A percentile compares a stretch with the other conserved stretches of the same genome.
Conservation (phyloP, 352 stramenopile species). For the Phytophthora brassicae region DNA sequence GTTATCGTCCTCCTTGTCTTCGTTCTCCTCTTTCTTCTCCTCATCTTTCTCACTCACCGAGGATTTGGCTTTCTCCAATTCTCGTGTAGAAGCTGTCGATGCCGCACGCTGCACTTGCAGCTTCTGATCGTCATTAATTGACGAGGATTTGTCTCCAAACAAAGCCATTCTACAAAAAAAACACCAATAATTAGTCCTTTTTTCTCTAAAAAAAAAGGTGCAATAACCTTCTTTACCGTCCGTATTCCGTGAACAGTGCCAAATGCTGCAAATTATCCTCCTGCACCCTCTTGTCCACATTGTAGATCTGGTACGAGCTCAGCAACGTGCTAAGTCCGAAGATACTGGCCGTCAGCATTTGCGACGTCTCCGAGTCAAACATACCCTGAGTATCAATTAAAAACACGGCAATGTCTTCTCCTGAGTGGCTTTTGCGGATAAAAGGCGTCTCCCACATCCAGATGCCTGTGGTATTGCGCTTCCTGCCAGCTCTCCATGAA, state of each 20-base stretch:
- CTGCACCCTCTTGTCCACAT: slow-evolving; percentile 99
- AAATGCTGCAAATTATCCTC: slow-evolving; percentile 99
- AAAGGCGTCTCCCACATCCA: slow-evolving; percentile 99
- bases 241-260: slow-evolving; percentile 99
- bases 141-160: slow-evolving; percentile 46
- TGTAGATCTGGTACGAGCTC: slow-evolving; percentile 98
- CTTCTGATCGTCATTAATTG: slow-evolving; percentile 29
- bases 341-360: slow-evolving; percentile 98
- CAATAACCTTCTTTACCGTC: slow-evolving; percentile 64
- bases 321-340: slow-evolving; percentile 98
- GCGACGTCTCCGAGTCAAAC: slow-evolving; percentile 99
- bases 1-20: slow-evolving; percentile 31
- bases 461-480: slow-evolving; percentile 98
- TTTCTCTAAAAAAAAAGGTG: neutral
- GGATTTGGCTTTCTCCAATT: slow-evolving; percentile 47
- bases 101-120: slow-evolving; percentile 22
- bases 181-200: neutral
- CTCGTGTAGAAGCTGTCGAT: slow-evolving; percentile 19
- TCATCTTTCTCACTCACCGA: slow-evolving; percentile 32
- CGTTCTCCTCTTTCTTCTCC: slow-evolving; percentile 34
- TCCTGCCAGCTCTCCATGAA: slow-evolving; percentile 94
- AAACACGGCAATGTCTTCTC: slow-evolving; percentile 93
- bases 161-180: slow-evolving; percentile 61
- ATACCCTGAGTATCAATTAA: slow-evolving; percentile 99
- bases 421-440: slow-evolving; percentile 86